Percentiles rank a stretch among this genome's conserved stretches.
Conservation (phyloP, 208 protist genomes). For the Crithidia sp. region DNA sequence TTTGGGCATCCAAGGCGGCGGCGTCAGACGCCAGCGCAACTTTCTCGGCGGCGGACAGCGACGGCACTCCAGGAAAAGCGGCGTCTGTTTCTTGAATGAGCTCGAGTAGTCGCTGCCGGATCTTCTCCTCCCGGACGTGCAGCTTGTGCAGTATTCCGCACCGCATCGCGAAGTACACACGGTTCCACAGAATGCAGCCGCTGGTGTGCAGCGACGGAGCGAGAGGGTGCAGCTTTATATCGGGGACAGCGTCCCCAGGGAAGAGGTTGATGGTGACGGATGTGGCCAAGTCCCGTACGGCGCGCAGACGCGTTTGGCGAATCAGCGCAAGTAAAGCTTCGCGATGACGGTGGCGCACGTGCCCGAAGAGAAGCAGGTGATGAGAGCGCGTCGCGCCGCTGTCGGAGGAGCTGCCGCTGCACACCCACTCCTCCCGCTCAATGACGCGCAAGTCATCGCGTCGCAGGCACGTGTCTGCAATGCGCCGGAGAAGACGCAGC, state of each 20-base stretch:
- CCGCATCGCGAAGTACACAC: constrained; percentile 68
- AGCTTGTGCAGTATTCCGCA: constrained; percentile 75
- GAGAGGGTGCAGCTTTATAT: constrained; percentile 65
- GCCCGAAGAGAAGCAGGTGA: constrained; percentile 64
- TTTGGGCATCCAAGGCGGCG: neutral
- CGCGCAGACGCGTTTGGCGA: constrained; percentile 63
- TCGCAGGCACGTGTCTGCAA: constrained; percentile 54
- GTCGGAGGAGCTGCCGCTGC: constrained; percentile 4
- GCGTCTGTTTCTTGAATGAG: constrained; percentile 44
- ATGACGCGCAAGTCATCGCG: constrained; percentile 52
- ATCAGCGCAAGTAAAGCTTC: constrained; percentile 77
- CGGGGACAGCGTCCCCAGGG: constrained; percentile 68
- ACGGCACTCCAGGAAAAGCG: constrained; percentile 28
- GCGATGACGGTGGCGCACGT: constrained; percentile 58
- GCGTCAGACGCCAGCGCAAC: neutral
- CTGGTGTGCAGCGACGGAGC: constrained; percentile 44
- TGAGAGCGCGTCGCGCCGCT: constrained; percentile 11
- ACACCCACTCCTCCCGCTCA: constrained; percentile 52
- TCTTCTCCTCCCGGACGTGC: constrained; percentile 53
- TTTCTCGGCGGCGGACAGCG: neutral
- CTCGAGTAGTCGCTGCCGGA: constrained; percentile 55
- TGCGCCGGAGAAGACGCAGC: constrained; percentile 47
- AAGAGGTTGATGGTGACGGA: constrained; percentile 57
- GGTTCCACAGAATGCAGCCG: constrained; percentile 63
- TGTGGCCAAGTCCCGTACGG: constrained; percentile 71